Percentiles rank a stretch among this genome's conserved stretches.
phyloP scores from a whole-genome alignment of 306 rosid species.

The Betula pendula region DNA sequence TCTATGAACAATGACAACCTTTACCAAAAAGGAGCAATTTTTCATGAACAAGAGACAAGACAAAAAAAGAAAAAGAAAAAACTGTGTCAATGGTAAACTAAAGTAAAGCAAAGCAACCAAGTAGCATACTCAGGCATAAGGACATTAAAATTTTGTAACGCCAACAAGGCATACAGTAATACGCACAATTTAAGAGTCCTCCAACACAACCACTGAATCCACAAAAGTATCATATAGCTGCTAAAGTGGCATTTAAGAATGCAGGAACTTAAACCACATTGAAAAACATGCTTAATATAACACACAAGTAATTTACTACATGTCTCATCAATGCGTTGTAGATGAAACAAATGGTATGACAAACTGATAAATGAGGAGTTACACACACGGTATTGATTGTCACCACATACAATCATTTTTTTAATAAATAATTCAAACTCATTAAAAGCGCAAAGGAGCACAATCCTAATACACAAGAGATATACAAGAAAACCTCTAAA shows the following conservation, averaged over 20 bases:
- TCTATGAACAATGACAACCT: conserved; percentile 69
- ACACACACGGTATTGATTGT: background rate
- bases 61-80: conserved; percentile 13
- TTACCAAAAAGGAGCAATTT: conserved; percentile 25
- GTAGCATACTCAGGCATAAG: conserved; percentile 15
- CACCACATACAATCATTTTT: background rate
- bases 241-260: background rate
- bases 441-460: too few species aligned
- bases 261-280: background rate
- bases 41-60: conserved; percentile 23
- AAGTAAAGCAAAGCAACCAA: conserved; percentile 6
- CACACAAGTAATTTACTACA: background rate
- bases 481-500: too few species aligned
- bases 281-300: background rate
- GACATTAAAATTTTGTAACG: background rate
- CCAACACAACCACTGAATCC: background rate
- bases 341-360: background rate
- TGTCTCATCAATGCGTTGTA: background rate
- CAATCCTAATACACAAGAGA: too few species aligned
- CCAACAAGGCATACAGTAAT: conserved; percentile 10
- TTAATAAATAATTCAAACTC: too few species aligned
- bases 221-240: background rate
- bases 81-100: conserved; percentile 11
- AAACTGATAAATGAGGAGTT: background rate
- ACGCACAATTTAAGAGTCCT: background rate